phyloP scores from a whole-genome alignment of 73 alveolate genomes.

The Paramecium tetraurelia region DNA sequence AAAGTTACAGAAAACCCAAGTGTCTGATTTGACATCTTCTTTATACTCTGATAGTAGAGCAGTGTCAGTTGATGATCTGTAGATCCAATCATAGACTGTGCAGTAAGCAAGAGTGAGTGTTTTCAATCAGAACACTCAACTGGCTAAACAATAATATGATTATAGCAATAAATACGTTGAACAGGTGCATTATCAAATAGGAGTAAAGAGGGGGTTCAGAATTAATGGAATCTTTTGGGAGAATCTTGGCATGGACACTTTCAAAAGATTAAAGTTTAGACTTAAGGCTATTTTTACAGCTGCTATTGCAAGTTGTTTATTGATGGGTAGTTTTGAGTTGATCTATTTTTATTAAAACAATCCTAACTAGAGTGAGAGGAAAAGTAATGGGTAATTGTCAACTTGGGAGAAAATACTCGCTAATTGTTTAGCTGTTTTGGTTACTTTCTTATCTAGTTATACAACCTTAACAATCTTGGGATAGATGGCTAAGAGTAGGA shows the following conservation, averaged over 20 bases:
- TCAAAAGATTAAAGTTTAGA: conserved; percentile 38
- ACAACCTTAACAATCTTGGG: conserved; percentile 12
- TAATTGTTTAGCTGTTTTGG: neutral
- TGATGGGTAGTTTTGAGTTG: conserved; percentile 46
- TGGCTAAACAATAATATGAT: conserved; percentile 6
- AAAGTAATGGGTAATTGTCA: neutral
- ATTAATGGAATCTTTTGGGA: conserved; percentile 30
- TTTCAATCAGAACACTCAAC: neutral
- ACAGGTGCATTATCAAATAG: conserved; percentile 5
- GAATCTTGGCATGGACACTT: conserved; percentile 15
- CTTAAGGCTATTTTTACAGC: neutral
- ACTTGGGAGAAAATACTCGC: neutral
- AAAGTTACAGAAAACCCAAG: neutral
- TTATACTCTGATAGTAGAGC: conserved; percentile 3
- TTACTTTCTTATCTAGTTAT: conserved; percentile 6
- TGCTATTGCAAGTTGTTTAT: neutral
- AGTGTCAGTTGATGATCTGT: neutral
- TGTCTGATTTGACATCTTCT: neutral
- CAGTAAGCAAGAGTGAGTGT: neutral
- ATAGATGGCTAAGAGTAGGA: conserved; percentile 3
- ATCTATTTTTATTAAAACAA: conserved; percentile 5
- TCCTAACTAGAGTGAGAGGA: neutral
- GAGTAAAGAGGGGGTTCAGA: conserved; percentile 25
- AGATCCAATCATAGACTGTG: neutral
- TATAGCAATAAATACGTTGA: conserved; percentile 41